Evolutionary conservation across 164 flowering plant genomes (phyloP).

Genomic region (Warburgia ugandensis): DNA sequence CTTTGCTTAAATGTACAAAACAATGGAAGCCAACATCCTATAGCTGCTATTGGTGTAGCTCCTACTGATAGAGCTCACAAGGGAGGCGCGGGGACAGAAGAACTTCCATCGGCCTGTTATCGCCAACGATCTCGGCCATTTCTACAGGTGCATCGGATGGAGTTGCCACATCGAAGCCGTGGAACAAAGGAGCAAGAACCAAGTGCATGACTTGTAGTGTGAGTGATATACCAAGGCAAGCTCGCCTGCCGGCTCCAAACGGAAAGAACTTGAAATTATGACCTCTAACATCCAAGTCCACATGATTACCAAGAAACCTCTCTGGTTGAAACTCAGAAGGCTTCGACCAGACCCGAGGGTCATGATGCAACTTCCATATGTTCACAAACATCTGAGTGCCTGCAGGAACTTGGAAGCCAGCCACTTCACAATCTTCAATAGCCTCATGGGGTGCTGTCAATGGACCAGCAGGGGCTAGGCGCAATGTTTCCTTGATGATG

Average conservation of each 20-base stretch:
- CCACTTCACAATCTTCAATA: not conserved
- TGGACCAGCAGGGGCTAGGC: constrained; percentile 4
- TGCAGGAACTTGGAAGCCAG: not conserved
- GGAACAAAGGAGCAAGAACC: constrained; percentile 4
- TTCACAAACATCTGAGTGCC: constrained; percentile 3
- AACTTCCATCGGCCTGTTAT: not conserved
- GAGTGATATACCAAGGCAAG: constrained; percentile 2
- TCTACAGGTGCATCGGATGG: constrained; percentile 5
- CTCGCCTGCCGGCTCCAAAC: constrained; percentile 7
- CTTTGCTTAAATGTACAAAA: too few species aligned
- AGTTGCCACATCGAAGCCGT: not conserved
- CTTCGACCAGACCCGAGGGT: constrained; percentile 6
- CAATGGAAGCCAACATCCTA: too few species aligned
- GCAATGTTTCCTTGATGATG: constrained; percentile 6
- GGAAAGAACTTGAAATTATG: too few species aligned
- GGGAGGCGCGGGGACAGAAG: not conserved
- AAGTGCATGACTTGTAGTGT: not conserved
- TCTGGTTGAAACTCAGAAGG: not conserved
- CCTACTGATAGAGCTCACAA: not conserved
- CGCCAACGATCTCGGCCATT: constrained; percentile 1
- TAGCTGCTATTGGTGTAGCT: too few species aligned
- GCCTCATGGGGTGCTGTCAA: constrained; percentile 2
- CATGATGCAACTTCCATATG: constrained; percentile 5
- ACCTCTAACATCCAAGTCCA: not conserved
- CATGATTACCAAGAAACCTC: constrained; percentile 6